A percentile compares a stretch with the other conserved stretches of the same genome.
phyloP scores from a whole-genome alignment of 1,284 basidiomycete species.

The Caloboletus firmus region DNA sequence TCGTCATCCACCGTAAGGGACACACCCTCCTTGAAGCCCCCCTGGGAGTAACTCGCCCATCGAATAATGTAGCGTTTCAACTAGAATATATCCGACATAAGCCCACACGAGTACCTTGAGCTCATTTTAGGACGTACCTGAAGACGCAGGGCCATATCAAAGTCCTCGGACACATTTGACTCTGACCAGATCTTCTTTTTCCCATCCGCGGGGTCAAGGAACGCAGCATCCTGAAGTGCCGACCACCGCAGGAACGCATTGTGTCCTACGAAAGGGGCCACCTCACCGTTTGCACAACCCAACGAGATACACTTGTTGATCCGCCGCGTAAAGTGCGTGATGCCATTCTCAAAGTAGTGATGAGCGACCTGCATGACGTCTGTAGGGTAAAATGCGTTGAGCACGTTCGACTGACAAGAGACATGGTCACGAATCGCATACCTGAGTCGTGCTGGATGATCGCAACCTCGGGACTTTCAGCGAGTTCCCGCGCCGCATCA shows the following conservation, averaged over 20 bases:
- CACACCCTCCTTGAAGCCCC: constrained; percentile 86
- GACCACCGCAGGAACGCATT: constrained; percentile 87
- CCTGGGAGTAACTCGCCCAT: constrained; percentile 81
- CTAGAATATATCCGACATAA: constrained; percentile 21
- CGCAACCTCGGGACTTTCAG: constrained; percentile 63
- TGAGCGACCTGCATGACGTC: constrained; percentile 85
- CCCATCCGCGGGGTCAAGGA: constrained; percentile 57
- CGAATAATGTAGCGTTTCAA: constrained; percentile 73
- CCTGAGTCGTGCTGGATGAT: constrained; percentile 84
- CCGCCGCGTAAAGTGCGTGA: constrained; percentile 79
- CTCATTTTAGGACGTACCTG: constrained; percentile 8
- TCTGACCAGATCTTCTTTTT: constrained; percentile 81
- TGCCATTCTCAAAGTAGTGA: constrained; percentile 86
- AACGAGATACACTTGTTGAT: constrained; percentile 78
- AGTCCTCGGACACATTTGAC: constrained; percentile 83
- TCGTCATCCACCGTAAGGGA: constrained; percentile 80
- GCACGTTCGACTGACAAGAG: neutral
- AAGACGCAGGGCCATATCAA: constrained; percentile 70
- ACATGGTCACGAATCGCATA: constrained; percentile 20
- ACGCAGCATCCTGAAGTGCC: constrained; percentile 78
- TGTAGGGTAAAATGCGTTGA: constrained; percentile 19
- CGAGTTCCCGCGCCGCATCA: constrained; percentile 79
- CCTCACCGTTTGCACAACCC: constrained; percentile 75
- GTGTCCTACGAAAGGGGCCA: constrained; percentile 85
- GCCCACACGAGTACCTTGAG: neutral